Conservation (phyloP, 2,329 filamentous ascomycete genomes). For the Simplicillium sp. region DNA sequence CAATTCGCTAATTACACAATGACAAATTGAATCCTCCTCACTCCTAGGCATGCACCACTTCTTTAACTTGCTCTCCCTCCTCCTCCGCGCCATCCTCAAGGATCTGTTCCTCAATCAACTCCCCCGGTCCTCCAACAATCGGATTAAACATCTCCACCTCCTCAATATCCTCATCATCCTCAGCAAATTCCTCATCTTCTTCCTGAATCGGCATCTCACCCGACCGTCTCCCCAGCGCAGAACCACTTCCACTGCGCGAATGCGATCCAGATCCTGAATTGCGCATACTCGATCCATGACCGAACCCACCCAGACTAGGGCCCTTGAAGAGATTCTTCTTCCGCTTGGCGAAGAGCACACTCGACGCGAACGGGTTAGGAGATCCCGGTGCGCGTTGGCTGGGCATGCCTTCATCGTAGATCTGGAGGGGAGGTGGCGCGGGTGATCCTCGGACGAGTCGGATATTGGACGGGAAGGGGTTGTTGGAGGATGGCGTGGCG, state of each 20-base stretch:
- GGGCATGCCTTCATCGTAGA: constrained; percentile 52
- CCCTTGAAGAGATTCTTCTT: constrained; percentile 80
- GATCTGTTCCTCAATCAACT: constrained; percentile 36
- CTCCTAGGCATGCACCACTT: neutral
- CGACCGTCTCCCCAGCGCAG: constrained; percentile 54
- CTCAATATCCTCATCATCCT: constrained; percentile 39
- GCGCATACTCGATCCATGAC: constrained; percentile 23
- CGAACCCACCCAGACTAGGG: constrained; percentile 51
- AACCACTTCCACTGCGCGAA: constrained; percentile 53
- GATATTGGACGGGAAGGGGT: constrained; percentile 73
- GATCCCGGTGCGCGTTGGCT: constrained; percentile 36
- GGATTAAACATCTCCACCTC: constrained; percentile 52
- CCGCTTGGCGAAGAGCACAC: constrained; percentile 69
- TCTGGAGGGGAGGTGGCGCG: constrained; percentile 29
- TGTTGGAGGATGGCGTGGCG: constrained; percentile 65
- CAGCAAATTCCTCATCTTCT: constrained; percentile 45
- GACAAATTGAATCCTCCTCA: too few relatives aligned
- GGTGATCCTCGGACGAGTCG: constrained; percentile 61
- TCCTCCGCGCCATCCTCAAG: constrained; percentile 28
- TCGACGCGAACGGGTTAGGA: constrained; percentile 49
- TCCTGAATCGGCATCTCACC: constrained; percentile 67
- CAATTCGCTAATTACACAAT: too few relatives aligned
- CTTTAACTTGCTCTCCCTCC: neutral
- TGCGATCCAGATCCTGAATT: constrained; percentile 28
- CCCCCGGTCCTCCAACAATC: constrained; percentile 32